Base-by-base conservation (phyloP, 2,329 filamentous ascomycete species). In the Colletotrichum musicola region DNA sequence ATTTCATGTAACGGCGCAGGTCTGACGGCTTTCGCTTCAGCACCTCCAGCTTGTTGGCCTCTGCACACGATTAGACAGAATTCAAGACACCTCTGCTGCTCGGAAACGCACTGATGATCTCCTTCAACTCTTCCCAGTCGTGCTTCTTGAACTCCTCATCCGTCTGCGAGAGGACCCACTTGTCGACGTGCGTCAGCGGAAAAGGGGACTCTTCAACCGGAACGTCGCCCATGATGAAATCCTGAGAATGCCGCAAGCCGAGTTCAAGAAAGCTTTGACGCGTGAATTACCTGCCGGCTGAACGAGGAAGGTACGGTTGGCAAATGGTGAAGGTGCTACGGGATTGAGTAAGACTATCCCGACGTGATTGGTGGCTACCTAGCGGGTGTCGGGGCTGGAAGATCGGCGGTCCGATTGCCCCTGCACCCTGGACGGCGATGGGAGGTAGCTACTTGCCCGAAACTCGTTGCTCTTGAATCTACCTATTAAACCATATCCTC, bases 11-110 rank as follows among this genome's bases (percentile, higher is more conserved):
- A 47, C 87, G 87, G 61, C 92, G 87, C 69, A 97, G 83, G 73
- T 97, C 92, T 27, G 92, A 94, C 1, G 95, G 94, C 66, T 90
- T 89, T 44, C 95, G 88, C 77, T 93, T 93, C 73, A 98, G 91
- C 25, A 87, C 84, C 71, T 92, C 88, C 68, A 98, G 90, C 42
- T 91, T 81, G 75, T 90, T 90, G 60, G 77, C 80, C 59, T 79
- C 83, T 88, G 70, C n/a, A 30, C 5, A 13, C 3, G 4, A 25
- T 67, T 56, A 69, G 56, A 61, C 25, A 14, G 14, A 27, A 16
- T 49, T 18, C 27, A 30, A 42, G 27, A 18, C 30, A 57, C 67
- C 60, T 62, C 18, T 22, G 57, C 6, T 22, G 59, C 38, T 38
- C 7, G 20, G 44, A 46, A 18, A 18, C 66, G 46, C 78, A 90